phyloP scores from a whole-genome alignment of 306 rosid species.

The Adenanthera pavonina region DNA sequence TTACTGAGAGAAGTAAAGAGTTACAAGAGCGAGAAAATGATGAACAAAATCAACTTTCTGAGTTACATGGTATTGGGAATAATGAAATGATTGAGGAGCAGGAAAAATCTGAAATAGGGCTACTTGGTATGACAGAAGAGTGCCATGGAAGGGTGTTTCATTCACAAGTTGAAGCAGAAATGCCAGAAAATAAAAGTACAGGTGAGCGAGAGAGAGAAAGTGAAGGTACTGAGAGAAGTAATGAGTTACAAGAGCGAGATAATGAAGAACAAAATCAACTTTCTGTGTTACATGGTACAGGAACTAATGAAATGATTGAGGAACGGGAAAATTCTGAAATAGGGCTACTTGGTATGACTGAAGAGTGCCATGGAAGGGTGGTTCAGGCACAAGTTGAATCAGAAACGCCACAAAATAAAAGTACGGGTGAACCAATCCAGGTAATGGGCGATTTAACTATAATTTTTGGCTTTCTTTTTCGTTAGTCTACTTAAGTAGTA shows the following conservation, averaged over 20 bases:
- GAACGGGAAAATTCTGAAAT: conserved; percentile 19
- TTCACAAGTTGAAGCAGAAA: background rate
- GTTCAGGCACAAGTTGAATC: background rate
- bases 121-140: background rate
- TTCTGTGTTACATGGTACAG: background rate
- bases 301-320: conserved; percentile 3
- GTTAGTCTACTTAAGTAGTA: background rate
- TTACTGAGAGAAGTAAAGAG: conserved; percentile 16
- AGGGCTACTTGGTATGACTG: background rate
- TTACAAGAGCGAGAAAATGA: conserved; percentile 3
- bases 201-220: background rate
- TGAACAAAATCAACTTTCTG: background rate
- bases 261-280: background rate
- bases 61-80: background rate
- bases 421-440: conserved; percentile 27
- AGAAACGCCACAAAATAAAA: background rate
- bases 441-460: conserved; percentile 20
- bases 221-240: conserved; percentile 19
- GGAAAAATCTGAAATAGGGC: conserved; percentile 15
- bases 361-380: background rate
- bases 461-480: background rate
- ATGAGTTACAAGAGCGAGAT: conserved; percentile 1
- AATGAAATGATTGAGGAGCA: conserved; percentile 17
- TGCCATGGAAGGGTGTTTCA: background rate
- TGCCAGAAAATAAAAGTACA: background rate